phyloP scores from a whole-genome alignment of 768 basidiomycete species.

The Boletus rufocinnamomeus region DNA sequence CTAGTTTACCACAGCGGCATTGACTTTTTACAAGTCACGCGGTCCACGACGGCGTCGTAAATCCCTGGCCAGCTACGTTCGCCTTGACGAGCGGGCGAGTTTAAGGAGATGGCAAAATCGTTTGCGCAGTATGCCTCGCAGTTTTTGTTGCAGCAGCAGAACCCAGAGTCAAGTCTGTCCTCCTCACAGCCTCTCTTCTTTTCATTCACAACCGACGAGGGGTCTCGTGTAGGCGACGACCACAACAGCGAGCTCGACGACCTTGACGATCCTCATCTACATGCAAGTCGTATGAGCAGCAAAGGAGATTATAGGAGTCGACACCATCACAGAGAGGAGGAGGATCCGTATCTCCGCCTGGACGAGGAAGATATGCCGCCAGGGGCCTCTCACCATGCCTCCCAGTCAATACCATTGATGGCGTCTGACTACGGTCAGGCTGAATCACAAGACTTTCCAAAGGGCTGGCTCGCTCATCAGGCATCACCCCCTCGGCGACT shows the following conservation, averaged over 20 bases:
- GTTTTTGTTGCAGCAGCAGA: conserved; percentile 65
- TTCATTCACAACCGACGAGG: conserved; percentile 81
- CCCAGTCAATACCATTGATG: conserved; percentile 41
- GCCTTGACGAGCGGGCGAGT: conserved; percentile 20
- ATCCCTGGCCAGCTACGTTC: conserved; percentile 14
- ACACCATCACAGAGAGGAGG: conserved; percentile 50
- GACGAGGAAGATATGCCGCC: conserved; percentile 62
- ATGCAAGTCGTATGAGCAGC: conserved; percentile 36
- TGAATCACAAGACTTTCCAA: conserved; percentile 45
- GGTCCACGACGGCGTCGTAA: conserved; percentile 14
- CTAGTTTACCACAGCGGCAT: conserved; percentile 17
- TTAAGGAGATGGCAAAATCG: conserved; percentile 55
- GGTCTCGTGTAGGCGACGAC: conserved; percentile 50
- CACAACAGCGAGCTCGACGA: conserved; percentile 63
- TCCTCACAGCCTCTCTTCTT: conserved; percentile 83
- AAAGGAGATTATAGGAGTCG: conserved; percentile 32
- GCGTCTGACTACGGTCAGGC: conserved; percentile 35
- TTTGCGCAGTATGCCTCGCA: conserved; percentile 85
- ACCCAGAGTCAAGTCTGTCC: conserved; percentile 52
- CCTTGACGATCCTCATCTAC: conserved; percentile 75
- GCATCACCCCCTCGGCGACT: conserved; percentile 56
- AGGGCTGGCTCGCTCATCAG: conserved; percentile 74
- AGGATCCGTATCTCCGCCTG: conserved; percentile 76
- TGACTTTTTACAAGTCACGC: conserved; percentile 18
- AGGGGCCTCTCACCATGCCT: conserved; percentile 38